Conservation (phyloP, 1,139 yeast species). For the Nadsonia starkeyi-henricii region DNA sequence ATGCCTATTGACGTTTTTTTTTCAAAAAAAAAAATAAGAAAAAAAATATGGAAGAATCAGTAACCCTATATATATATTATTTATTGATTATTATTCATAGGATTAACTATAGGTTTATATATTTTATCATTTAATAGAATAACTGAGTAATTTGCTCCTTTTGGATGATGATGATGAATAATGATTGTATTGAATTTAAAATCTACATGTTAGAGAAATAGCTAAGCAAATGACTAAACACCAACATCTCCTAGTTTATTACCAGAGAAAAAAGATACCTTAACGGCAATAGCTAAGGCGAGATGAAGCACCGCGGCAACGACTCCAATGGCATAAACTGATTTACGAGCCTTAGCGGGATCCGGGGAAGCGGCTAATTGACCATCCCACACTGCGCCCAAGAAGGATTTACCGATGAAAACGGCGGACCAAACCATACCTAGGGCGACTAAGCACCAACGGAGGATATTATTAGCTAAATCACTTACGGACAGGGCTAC, state of each 20-base stretch:
- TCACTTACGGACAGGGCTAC: background rate
- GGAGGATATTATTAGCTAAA: slow-evolving; percentile 16
- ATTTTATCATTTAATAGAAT: too few species aligned
- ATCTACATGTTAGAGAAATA: too few species aligned
- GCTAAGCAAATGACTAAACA: background rate
- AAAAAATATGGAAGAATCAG: too few species aligned
- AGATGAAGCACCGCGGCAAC: slow-evolving; percentile 23
- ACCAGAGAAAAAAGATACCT: slow-evolving; percentile 23
- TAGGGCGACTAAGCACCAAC: slow-evolving; percentile 24
- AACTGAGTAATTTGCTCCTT: too few species aligned
- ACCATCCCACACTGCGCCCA: slow-evolving; percentile 1
- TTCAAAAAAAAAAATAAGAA: too few species aligned
- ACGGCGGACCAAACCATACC: slow-evolving; percentile 26
- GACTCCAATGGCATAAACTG: slow-evolving; percentile 20
- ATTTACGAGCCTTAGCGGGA: slow-evolving; percentile 17
- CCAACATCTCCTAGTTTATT: slow-evolving; percentile 8
- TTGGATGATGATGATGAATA: too few species aligned
- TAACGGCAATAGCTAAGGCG: slow-evolving; percentile 26
- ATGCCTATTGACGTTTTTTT: too few species aligned
- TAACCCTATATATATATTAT: too few species aligned
- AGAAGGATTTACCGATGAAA: slow-evolving; percentile 22
- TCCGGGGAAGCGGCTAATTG: slow-evolving; percentile 6
- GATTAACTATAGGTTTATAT: too few species aligned
- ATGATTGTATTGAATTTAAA: too few species aligned
- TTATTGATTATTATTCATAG: too few species aligned